A percentile compares a stretch with the other conserved stretches of the same genome.
These are phyloP conservation scores for Pseudozyma sp. DNA, from an alignment of 1,284 basidiomycete species.

Conservation along the genomic window DNA sequence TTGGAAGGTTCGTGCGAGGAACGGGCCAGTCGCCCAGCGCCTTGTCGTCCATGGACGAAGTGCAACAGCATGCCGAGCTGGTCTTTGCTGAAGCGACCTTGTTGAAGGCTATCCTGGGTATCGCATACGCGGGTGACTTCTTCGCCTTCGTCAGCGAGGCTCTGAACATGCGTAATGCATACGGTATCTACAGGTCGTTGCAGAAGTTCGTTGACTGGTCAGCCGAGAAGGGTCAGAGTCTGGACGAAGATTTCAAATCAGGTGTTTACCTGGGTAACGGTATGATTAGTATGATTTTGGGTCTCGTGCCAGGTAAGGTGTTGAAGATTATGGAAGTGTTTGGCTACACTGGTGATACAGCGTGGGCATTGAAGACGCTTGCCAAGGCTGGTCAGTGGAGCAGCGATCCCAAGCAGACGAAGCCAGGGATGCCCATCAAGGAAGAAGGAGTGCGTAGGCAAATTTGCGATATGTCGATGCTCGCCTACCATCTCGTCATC, in stretches of 20 bases:
- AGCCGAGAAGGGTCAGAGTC: constrained; percentile 41
- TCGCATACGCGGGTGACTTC: constrained; percentile 66
- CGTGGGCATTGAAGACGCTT: constrained; percentile 60
- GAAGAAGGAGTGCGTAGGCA: constrained; percentile 56
- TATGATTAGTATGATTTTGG: constrained; percentile 67
- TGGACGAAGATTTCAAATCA: constrained; percentile 66
- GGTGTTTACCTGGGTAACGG: constrained; percentile 68
- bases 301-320: constrained; percentile 65
- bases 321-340: constrained; percentile 69
- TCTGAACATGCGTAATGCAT: constrained; percentile 67
- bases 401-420: constrained; percentile 23
- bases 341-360: constrained; percentile 65
- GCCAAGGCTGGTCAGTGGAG: constrained; percentile 60
- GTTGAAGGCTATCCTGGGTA: constrained; percentile 67
- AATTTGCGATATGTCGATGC: constrained; percentile 66
- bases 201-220: constrained; percentile 67
- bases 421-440: constrained; percentile 48
- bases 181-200: constrained; percentile 66
- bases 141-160: constrained; percentile 67
- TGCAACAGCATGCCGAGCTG: constrained; percentile 67
- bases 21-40: constrained; percentile 59
- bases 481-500: constrained; percentile 66
- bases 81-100: constrained; percentile 64
- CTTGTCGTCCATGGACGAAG: constrained; percentile 59
- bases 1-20: constrained; percentile 66